Evolutionary conservation across 805 yeast species (phyloP).

Genomic region (Metschnikowia cubensis): DNA sequence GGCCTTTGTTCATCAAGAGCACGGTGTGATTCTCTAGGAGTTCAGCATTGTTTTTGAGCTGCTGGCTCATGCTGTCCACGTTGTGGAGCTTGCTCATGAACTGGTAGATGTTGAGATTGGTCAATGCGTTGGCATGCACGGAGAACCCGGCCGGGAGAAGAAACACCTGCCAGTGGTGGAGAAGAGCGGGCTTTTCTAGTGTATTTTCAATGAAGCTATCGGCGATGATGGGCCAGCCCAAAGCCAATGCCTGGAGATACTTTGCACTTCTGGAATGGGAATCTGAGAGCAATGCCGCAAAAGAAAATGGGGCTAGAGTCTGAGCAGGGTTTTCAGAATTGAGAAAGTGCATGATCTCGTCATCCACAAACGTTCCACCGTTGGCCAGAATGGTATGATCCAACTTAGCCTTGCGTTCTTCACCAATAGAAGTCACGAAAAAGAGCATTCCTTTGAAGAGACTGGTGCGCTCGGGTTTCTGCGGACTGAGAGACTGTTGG

Average conservation of each 20-base stretch:
- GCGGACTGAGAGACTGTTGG: conserved; percentile 3
- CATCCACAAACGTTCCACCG: conserved; percentile 41
- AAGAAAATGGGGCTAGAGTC: conserved; percentile 31
- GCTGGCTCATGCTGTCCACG: conserved; percentile 33
- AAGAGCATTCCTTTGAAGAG: conserved; percentile 24
- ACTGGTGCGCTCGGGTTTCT: conserved; percentile 2
- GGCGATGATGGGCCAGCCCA: conserved; percentile 84
- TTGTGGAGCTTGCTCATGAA: conserved; percentile 38
- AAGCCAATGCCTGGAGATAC: conserved; percentile 68
- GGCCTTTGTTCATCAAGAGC: conserved; percentile 32
- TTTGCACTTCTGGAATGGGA: conserved; percentile 63
- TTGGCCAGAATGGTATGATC: conserved; percentile 32
- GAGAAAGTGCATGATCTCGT: conserved; percentile 31
- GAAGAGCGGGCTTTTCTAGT: conserved; percentile 23
- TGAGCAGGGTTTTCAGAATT: conserved; percentile 12
- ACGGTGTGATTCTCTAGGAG: conserved; percentile 32
- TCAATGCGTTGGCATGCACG: conserved; percentile 36
- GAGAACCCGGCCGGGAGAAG: conserved; percentile 74
- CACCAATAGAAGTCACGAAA: conserved; percentile 36
- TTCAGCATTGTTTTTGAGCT: conserved; percentile 37
- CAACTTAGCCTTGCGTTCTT: conserved; percentile 29
- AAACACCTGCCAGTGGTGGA: conserved; percentile 48
- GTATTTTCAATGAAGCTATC: conserved; percentile 53
- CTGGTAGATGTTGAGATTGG: conserved; percentile 46
- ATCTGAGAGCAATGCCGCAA: conserved; percentile 65